These are phyloP conservation scores for Meredithiella fracta DNA, from an alignment of 2,329 filamentous ascomycete genomes.

Conservation along the genomic window DNA sequence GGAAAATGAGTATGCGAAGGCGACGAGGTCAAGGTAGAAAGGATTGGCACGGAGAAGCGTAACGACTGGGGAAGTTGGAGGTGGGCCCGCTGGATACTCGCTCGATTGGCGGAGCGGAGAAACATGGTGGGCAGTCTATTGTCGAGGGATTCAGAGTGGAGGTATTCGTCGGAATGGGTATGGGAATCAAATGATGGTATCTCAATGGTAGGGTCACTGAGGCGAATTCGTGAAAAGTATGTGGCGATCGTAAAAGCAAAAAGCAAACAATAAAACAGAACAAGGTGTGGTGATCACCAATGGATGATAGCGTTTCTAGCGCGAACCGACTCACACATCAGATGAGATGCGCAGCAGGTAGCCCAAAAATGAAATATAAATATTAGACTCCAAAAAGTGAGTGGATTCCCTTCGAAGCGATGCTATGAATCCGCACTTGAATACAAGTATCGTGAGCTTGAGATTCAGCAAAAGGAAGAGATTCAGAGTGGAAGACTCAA, in stretches of 20 bases:
- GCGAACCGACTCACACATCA: too few species aligned
- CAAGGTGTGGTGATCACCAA: background rate
- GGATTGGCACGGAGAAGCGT: background rate
- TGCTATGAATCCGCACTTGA: background rate
- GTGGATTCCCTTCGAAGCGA: too few species aligned
- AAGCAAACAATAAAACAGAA: background rate
- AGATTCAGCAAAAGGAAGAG: background rate
- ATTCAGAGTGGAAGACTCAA: background rate
- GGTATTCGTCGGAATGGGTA: background rate
- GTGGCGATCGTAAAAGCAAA: background rate
- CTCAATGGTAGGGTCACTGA: too few species aligned
- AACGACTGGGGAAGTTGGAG: background rate
- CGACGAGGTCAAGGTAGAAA: background rate
- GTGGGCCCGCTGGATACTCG: constrained; percentile 13
- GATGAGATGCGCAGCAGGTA: too few species aligned
- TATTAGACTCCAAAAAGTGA: too few species aligned
- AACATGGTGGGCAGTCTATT: constrained; percentile 21
- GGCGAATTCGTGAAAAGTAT: background rate
- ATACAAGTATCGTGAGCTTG: background rate
- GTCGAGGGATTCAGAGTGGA: background rate
- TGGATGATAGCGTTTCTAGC: background rate
- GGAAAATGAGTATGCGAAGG: background rate
- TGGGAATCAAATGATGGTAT: background rate
- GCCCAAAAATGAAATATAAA: too few species aligned
- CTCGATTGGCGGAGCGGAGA: constrained; percentile 20